Conservation (phyloP, 805 yeast genomes). For the Blastobotrys chiropterorum region DNA sequence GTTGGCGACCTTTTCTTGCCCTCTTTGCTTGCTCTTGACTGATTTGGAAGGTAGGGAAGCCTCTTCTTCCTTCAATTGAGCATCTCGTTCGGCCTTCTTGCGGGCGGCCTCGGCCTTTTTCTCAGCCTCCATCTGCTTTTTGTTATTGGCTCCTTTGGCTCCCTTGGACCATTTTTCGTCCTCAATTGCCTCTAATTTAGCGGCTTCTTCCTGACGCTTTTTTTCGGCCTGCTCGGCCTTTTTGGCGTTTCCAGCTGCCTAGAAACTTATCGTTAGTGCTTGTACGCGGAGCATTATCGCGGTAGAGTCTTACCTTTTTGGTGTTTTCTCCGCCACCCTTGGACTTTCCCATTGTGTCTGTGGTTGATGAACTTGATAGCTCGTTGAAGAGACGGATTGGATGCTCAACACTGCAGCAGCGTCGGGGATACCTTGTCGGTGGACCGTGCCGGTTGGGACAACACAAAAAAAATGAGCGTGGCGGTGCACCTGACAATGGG, state of each 20-base stretch:
- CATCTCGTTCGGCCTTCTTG: conserved; percentile 79
- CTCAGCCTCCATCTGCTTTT: conserved; percentile 60
- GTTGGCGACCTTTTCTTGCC: conserved; percentile 61
- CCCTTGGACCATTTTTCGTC: conserved; percentile 67
- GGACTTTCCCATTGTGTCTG: conserved; percentile 40
- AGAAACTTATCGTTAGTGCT: background rate
- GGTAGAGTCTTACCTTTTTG: conserved; percentile 38
- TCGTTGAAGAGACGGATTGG: background rate
- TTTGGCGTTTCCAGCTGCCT: conserved; percentile 56
- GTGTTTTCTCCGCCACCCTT: conserved; percentile 41
- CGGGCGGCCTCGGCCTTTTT: conserved; percentile 71
- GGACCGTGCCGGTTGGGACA: background rate
- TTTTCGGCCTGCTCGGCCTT: conserved; percentile 60
- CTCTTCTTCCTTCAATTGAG: conserved; percentile 57
- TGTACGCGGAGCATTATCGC: no score
- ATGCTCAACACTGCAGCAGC: background rate
- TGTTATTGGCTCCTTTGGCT: conserved; percentile 55
- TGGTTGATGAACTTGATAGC: no score
- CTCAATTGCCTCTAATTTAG: conserved; percentile 46
- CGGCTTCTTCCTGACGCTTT: conserved; percentile 48
- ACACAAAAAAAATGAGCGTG: background rate
- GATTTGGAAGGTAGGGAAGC: conserved; percentile 57
- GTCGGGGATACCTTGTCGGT: background rate
- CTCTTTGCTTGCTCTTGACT: conserved; percentile 48
- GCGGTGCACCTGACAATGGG: background rate